Evolutionary conservation across 164 flowering plant species (phyloP).

Genomic region (Houttuynia cordata): DNA sequence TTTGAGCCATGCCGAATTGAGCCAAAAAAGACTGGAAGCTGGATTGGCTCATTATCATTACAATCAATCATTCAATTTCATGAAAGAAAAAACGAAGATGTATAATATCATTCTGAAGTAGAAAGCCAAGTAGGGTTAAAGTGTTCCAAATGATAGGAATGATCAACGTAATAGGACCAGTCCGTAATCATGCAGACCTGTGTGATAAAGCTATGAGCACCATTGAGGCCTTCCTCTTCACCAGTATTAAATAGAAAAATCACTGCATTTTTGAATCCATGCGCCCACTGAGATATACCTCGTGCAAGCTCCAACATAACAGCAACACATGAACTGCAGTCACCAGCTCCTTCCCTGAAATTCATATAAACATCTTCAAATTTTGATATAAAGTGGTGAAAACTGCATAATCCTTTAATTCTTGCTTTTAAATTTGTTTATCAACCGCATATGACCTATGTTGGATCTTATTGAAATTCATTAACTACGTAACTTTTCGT

Average conservation of each 20-base stretch:
- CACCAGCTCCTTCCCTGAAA: constrained; percentile 94
- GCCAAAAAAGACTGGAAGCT: no score
- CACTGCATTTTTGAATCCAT: constrained; percentile 71
- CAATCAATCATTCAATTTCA: no score
- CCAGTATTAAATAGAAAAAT: constrained; percentile 92
- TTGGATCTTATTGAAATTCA: no score
- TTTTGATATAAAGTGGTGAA: no score
- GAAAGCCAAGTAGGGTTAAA: no score
- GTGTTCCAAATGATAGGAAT: no score
- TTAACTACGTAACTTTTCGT: no score
- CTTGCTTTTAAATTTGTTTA: background rate
- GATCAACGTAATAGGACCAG: no score
- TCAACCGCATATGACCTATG: background rate
- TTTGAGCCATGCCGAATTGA: no score
- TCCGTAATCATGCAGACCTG: constrained; percentile 34
- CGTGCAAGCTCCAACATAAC: constrained; percentile 97
- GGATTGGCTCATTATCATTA: no score
- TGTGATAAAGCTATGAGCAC: constrained; percentile 97
- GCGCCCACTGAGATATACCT: constrained; percentile 91
- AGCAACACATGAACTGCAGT: constrained; percentile 91
- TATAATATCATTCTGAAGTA: no score
- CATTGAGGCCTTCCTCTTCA: constrained; percentile 96
- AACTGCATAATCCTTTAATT: background rate
- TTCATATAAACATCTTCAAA: background rate
- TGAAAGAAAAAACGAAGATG: no score